Conservation (phyloP, 2,329 filamentous ascomycete species). For the Emergomyces pasteurianus region DNA sequence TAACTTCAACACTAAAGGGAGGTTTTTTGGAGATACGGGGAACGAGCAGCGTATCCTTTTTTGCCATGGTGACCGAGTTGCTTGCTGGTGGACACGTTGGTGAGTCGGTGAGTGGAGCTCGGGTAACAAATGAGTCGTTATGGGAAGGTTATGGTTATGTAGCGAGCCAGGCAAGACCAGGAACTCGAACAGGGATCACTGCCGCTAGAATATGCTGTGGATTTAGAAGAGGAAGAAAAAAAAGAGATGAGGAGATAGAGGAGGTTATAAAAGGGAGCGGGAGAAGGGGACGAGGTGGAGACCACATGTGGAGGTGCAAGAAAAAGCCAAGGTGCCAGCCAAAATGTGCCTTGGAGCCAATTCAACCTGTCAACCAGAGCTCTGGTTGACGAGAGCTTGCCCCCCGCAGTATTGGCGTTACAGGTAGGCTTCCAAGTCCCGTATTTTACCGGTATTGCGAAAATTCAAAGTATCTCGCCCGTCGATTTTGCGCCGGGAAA, state of each 20-base stretch:
- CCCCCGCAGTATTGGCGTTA: not conserved
- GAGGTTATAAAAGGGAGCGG: not conserved
- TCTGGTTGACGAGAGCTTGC: too few species aligned
- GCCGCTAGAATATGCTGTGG: not conserved
- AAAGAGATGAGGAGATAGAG: not conserved
- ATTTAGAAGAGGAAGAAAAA: not conserved
- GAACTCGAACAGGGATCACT: not conserved
- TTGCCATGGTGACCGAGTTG: constrained; percentile 13
- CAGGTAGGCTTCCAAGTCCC: not conserved
- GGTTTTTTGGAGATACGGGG: constrained; percentile 52
- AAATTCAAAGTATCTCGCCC: not conserved
- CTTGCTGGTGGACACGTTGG: not conserved
- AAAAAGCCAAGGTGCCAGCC: not conserved
- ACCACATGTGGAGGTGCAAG: not conserved
- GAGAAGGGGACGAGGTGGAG: not conserved
- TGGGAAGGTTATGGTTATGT: not conserved
- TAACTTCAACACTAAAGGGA: constrained; percentile 62
- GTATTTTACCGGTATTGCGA: not conserved
- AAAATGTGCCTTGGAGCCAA: too few species aligned
- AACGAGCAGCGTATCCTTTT: constrained; percentile 22
- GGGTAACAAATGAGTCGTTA: not conserved
- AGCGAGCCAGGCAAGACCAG: not conserved
- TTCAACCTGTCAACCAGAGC: not conserved
- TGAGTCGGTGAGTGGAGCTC: too few species aligned
- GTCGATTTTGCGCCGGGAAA: not conserved